These are phyloP conservation scores for Boletus tylopilopsis DNA, from an alignment of 768 basidiomycete genomes.

Conservation along the genomic window DNA sequence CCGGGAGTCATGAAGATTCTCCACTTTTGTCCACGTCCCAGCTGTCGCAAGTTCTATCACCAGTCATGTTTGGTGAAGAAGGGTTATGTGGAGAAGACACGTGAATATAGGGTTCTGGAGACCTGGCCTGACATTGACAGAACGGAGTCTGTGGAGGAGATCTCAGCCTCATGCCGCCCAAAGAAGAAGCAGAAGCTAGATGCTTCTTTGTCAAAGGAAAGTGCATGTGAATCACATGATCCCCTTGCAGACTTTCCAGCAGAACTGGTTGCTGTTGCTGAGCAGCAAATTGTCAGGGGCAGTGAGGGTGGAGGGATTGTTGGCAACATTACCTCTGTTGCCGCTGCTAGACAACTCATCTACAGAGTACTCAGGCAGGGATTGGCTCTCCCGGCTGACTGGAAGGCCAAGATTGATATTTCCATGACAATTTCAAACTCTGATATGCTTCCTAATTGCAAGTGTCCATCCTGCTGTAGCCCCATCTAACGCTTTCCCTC, in stretches of 20 bases:
- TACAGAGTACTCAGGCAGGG: slow-evolving; percentile 32
- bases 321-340: slow-evolving; percentile 49
- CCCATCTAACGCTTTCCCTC: slow-evolving; percentile 33
- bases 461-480: slow-evolving; percentile 44
- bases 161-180: not conserved
- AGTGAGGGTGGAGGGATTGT: slow-evolving; percentile 39
- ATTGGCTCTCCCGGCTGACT: slow-evolving; percentile 35
- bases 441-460: slow-evolving; percentile 26
- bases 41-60: slow-evolving; percentile 48
- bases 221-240: not conserved
- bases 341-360: slow-evolving; percentile 46
- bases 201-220: not conserved
- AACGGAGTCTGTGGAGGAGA: not conserved
- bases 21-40: slow-evolving; percentile 55
- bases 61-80: slow-evolving; percentile 38
- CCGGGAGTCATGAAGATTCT: slow-evolving; percentile 41
- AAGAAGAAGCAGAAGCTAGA: slow-evolving; percentile 15
- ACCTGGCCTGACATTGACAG: slow-evolving; percentile 36
- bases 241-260: slow-evolving; percentile 30
- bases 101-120: slow-evolving; percentile 30
- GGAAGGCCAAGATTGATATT: slow-evolving; percentile 34
- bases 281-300: slow-evolving; percentile 54
- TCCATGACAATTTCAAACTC: slow-evolving; percentile 20
- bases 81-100: slow-evolving; percentile 22
- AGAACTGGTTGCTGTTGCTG: slow-evolving; percentile 40